These are phyloP conservation scores for Monosporascus sp. DNA, from an alignment of 2,329 filamentous ascomycete species.

Conservation along the genomic window DNA sequence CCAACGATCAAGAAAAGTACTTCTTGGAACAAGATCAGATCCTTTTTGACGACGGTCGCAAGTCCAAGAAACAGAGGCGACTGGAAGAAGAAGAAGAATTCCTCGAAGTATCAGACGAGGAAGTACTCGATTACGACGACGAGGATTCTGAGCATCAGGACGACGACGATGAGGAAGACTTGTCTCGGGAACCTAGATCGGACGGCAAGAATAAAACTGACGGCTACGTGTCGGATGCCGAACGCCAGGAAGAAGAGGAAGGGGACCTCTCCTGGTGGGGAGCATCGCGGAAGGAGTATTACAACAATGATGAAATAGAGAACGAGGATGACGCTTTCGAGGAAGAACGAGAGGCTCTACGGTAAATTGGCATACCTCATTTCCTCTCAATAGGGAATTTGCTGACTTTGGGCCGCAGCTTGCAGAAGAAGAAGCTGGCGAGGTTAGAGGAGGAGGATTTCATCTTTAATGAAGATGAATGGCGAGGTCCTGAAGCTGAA, in stretches of 20 bases:
- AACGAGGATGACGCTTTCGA: constrained; percentile 61
- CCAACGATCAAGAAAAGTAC: constrained; percentile 92
- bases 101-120: constrained; percentile 57
- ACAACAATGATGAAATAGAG: constrained; percentile 67
- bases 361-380: constrained; percentile 25
- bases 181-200: constrained; percentile 27
- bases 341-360: constrained; percentile 84
- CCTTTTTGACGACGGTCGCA: constrained; percentile 73
- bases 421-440: constrained; percentile 87
- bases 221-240: constrained; percentile 34
- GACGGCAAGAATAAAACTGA: constrained; percentile 16
- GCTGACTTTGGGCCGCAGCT: constrained; percentile 7
- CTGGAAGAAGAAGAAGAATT: constrained; percentile 59
- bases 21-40: constrained; percentile 82
- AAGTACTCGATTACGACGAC: constrained; percentile 47
- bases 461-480: constrained; percentile 84
- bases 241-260: constrained; percentile 40
- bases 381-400: neutral
- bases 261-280: constrained; percentile 73
- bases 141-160: constrained; percentile 35
- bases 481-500: constrained; percentile 56
- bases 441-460: constrained; percentile 91
- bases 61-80: constrained; percentile 70
- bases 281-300: constrained; percentile 82
- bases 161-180: constrained; percentile 43